These are phyloP conservation scores for Jatropha curcas DNA, from an alignment of 345 rosid genomes.

Conservation along the genomic window DNA sequence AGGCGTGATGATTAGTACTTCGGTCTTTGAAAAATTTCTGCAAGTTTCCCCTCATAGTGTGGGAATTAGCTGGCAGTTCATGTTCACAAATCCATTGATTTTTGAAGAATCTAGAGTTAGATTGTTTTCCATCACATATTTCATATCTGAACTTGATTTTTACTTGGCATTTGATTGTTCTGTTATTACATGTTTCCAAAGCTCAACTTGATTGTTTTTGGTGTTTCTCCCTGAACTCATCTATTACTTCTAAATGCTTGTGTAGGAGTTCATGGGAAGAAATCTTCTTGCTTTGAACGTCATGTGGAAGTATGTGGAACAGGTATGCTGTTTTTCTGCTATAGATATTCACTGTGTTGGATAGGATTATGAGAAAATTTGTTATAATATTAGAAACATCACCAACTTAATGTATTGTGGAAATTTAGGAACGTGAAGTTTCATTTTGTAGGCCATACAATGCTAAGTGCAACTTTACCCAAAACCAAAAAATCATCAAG, in stretches of 20 bases:
- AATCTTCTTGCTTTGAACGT: slow-evolving; percentile 94
- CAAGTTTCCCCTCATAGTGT: background rate
- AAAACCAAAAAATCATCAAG: no score
- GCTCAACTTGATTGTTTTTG: slow-evolving; percentile 3
- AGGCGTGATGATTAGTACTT: background rate
- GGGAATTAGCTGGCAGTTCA: background rate
- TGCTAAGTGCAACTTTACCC: no score
- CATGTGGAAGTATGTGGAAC: slow-evolving; percentile 98
- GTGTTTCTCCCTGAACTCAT: background rate
- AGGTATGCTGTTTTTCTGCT: slow-evolving; percentile 43
- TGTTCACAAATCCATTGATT: background rate
- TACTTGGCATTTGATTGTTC: no score
- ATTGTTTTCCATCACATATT: background rate
- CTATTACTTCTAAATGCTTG: slow-evolving; percentile 12
- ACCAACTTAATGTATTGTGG: no score
- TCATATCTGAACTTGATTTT: background rate
- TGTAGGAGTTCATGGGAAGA: slow-evolving; percentile 96
- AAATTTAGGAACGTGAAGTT: no score
- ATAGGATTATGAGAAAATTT: no score
- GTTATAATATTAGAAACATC: no score
- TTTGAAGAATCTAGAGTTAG: background rate
- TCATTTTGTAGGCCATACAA: no score
- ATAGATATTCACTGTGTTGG: background rate
- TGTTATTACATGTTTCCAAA: background rate
- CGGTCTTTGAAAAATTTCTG: background rate